Evolutionary conservation across 805 yeast genomes (phyloP), one percentile per base, ranked within the genome.

Genomic region (Metschnikowia corniflorae): DNA sequence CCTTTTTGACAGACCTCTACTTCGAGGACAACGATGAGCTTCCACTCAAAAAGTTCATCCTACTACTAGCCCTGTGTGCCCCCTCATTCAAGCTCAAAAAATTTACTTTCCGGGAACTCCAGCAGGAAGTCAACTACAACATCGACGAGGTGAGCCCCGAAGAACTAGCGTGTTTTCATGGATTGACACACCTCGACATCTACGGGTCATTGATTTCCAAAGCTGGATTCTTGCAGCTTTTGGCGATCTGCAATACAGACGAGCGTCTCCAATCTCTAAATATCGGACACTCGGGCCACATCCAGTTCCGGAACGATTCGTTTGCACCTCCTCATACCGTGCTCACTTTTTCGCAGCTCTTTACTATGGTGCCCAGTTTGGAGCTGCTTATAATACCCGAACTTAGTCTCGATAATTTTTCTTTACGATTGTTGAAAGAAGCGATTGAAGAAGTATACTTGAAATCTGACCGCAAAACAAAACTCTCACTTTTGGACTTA

Each of bases 1-100:
- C 34, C 3, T 28, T 16, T 5, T 31, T 38, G 24, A 29, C 26
- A 3, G 37, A 33, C 7, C 12, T 67, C 2, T 51, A 54, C 18
- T 38, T 67, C 17, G 72, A 68, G 35, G 61, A 65, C 42, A 65
- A 65, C 42, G 41, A 40, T 7, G 52, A 51, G 18, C 50, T 66
- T 16, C 36, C 59, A 5, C 35, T 67, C 15, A 42, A 51, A 10
- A 46, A 47, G 19, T 55, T 65, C 26, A 36, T 65, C n/a, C 53
- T 51, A 18, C 42, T 62, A 16, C 37, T 65, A 8, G 46, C 50
- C 19, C 60, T 55, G 42, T 58, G 57, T 37, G 43, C 52, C n/a
- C 61, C 66, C 0, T 22, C 28, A 1, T 63, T 62, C 30, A 28
- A 29, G 16, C 49, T 68, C 2, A 36, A 45, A 4, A 53, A 46